These are phyloP conservation scores for Neurospora sp. DNA, from an alignment of 495 filamentous ascomycete species.

Conservation along the genomic window DNA sequence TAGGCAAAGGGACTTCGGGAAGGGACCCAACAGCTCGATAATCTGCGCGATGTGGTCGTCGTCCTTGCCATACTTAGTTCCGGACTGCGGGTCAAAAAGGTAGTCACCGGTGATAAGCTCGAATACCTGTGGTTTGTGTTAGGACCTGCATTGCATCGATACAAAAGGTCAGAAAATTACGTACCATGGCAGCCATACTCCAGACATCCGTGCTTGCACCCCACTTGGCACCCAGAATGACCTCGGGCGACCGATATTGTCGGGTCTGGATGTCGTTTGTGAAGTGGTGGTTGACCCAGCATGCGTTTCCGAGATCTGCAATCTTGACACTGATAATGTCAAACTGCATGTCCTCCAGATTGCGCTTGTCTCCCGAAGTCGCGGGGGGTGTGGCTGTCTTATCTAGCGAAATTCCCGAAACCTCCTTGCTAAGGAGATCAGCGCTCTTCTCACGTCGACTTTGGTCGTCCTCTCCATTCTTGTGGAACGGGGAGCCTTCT, in stretches of 20 bases:
- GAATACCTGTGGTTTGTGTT: slow-evolving; percentile 55
- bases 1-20: slow-evolving; percentile 83
- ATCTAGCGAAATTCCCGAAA: slow-evolving; percentile 90
- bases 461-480: slow-evolving; percentile 58
- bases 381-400: slow-evolving; percentile 46
- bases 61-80: slow-evolving; percentile 98
- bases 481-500: slow-evolving; percentile 30
- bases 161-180: slow-evolving; percentile 6
- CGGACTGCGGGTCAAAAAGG: slow-evolving; percentile 96
- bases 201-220: slow-evolving; percentile 97
- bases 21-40: slow-evolving; percentile 90
- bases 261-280: slow-evolving; percentile 98
- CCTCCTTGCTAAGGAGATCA: slow-evolving; percentile 81
- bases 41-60: slow-evolving; percentile 99
- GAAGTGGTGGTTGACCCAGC: slow-evolving; percentile 98
- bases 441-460: slow-evolving; percentile 89
- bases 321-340: slow-evolving; percentile 98
- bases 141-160: background rate
- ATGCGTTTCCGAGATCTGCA: slow-evolving; percentile 95
- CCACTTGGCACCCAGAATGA: slow-evolving; percentile 96
- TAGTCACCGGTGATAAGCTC: slow-evolving; percentile 98
- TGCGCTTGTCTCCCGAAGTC: slow-evolving; percentile 38
- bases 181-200: slow-evolving; percentile 99
- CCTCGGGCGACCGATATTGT: slow-evolving; percentile 95
- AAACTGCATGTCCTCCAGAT: slow-evolving; percentile 37